Conservation (phyloP, 139 green algal species). For the Choricystis sp. region DNA sequence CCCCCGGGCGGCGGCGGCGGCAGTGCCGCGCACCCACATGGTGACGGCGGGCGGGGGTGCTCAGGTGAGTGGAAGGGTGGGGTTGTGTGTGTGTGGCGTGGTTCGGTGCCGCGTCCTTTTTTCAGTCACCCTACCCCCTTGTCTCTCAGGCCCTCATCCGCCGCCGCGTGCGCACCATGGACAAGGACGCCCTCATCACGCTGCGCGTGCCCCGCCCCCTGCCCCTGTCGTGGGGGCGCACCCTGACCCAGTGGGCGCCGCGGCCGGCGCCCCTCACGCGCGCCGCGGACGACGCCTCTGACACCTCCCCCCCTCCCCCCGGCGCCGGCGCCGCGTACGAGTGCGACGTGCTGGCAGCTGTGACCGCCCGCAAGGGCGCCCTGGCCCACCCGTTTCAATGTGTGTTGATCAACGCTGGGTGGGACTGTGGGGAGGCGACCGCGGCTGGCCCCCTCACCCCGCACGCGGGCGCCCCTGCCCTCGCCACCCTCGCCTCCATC, state of each 20-base stretch:
- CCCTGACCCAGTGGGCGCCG: conserved; percentile 40
- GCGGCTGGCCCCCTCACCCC: background rate
- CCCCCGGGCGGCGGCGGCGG: no score
- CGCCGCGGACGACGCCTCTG: no score
- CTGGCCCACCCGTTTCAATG: conserved; percentile 8
- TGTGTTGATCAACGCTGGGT: conserved; percentile 50
- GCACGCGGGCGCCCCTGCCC: background rate
- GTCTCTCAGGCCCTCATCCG: no score
- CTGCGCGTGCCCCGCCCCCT: conserved; percentile 50
- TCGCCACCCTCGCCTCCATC: conserved; percentile 23
- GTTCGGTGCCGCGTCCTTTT: no score
- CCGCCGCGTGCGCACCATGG: no score
- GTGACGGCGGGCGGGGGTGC: no score
- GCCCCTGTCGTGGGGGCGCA: conserved; percentile 64
- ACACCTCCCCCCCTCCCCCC: background rate
- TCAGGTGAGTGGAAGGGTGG: no score
- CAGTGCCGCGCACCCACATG: no score
- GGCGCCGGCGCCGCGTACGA: no score
- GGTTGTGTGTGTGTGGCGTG: no score
- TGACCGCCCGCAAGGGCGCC: conserved; percentile 1
- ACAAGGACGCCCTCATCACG: conserved; percentile 26
- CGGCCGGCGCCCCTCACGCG: background rate
- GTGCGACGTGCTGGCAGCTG: no score
- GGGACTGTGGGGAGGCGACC: conserved; percentile 10
- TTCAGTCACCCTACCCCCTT: no score